Percentiles rank a stretch among this genome's conserved stretches.
Evolutionary conservation across 129 eudicot species (phyloP).

Genomic region (Flaveria bidentis): DNA sequence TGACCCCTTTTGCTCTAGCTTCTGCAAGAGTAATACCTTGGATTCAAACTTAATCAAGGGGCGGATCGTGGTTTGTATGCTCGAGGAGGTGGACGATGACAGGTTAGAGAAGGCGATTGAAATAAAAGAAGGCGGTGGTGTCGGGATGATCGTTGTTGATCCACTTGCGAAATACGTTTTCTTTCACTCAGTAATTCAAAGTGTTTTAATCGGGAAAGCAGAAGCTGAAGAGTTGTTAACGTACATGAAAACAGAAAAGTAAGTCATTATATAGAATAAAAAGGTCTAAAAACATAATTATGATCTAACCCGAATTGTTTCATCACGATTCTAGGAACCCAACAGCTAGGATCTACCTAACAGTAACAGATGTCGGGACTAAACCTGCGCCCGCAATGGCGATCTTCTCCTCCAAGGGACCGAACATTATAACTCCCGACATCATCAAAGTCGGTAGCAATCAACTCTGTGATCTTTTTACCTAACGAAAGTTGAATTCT

Average conservation of each 20-base stretch:
- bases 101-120: conserved; percentile 39
- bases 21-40: conserved; percentile 53
- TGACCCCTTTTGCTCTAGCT: conserved; percentile 40
- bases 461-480: not conserved
- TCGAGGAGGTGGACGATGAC: conserved; percentile 35
- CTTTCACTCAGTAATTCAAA: conserved; percentile 41
- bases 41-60: conserved; percentile 58
- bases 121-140: conserved; percentile 59
- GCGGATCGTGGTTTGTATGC: conserved; percentile 59
- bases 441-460: conserved; percentile 50
- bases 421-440: conserved; percentile 58
- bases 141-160: conserved; percentile 56
- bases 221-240: conserved; percentile 52
- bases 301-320: conserved; percentile 11
- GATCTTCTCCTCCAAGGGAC: conserved; percentile 64
- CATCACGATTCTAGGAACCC: conserved; percentile 43
- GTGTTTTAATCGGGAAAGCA: conserved; percentile 41
- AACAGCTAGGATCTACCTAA: conserved; percentile 51
- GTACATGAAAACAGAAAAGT: conserved; percentile 51
- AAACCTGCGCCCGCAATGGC: conserved; percentile 63
- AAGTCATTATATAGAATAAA: conserved; percentile 10
- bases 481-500: conserved; percentile 21
- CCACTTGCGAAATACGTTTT: conserved; percentile 38
- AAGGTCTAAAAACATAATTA: not conserved
- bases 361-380: conserved; percentile 41